Evolutionary conservation across 2,329 filamentous ascomycete genomes (phyloP), one percentile per base, ranked within the genome.

Genomic region (Sporothrix sp.): DNA sequence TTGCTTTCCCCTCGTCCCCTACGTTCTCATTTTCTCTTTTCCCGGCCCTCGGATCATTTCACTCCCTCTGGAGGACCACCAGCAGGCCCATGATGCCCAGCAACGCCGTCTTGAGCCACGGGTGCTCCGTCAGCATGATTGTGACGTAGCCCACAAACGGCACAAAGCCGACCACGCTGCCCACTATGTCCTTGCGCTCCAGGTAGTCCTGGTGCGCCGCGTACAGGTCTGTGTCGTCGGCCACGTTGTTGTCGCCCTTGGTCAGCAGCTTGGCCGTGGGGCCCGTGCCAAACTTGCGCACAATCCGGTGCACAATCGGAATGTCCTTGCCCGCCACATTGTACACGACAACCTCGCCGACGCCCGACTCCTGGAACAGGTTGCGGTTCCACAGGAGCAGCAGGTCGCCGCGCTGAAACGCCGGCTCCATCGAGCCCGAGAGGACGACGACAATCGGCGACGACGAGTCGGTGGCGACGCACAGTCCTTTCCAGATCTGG

Each of bases 81-180:
- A 95, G 81, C 60, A 96, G 66, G 1, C 91, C 93, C 93, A 98
- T 98, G 46, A 96, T 77, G 1, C 87, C 91, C 62, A 98, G 68
- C 82, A 97, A 87, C 23, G 83, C 91, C 38, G 87, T 94, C 78
- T 98, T 98, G 60, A 97, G 67, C 91, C 91, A 97, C 6, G 93
- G 93, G 65, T 98, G 84, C 66, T 98, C 93, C 56, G 87, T 93
- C 56, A 98, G 73, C 67, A 97, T 73, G 60, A 98, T 98, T 2
- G 93, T 98, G 40, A 97, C 90, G 63, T 97, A 97, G 58, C 93
- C 93, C 13, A 97, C 89, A 61, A 93, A 94, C 0, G 93, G 93
- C 52, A 97, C 82, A 65, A 94, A 98, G 33, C 79, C 93, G 10
- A 93, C 74, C 7, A 97, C 93, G 46, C 59, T 95, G 40, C 93